Evolutionary conservation across 306 rosid genomes (phyloP).

Genomic region (Cicer yamashitae): DNA sequence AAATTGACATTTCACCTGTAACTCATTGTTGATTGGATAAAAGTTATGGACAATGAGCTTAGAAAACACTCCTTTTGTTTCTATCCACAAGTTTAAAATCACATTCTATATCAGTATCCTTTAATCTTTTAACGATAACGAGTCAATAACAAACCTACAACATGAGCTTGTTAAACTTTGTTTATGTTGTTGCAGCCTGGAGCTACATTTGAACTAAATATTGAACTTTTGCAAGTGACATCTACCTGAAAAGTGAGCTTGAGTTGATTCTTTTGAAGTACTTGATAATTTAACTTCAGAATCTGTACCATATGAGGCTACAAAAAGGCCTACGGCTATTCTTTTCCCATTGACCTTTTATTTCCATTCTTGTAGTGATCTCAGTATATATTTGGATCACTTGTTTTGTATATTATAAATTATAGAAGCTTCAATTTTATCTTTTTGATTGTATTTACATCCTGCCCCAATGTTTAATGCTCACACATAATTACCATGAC

Average conservation of each 20-base stretch:
- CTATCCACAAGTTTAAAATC: not conserved
- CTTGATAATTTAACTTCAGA: conserved; percentile 7
- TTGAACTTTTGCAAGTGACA: conserved; percentile 77
- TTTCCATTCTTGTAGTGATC: not conserved
- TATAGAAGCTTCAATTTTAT: not conserved
- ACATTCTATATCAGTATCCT: not conserved
- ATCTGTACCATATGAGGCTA: conserved; percentile 20
- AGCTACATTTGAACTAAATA: conserved; percentile 81
- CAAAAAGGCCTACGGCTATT: not conserved
- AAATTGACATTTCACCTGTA: not conserved
- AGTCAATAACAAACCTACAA: not conserved
- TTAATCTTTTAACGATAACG: not conserved
- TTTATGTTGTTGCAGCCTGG: conserved; percentile 80
- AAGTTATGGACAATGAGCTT: not conserved
- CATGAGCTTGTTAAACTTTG: conserved; percentile 35
- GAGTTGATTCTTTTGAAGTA: conserved; percentile 19
- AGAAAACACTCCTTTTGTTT: not conserved
- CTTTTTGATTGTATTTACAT: not conserved
- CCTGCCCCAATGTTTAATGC: not conserved
- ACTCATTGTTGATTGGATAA: not conserved
- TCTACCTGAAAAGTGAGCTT: conserved; percentile 56
- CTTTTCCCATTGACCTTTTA: conserved; percentile 2
- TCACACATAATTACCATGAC: no score
- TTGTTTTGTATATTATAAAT: conserved; percentile 1
- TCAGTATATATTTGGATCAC: conserved; percentile 9